Conservation (phyloP, 2,329 filamentous ascomycete genomes). For the Penicillium capsulatum region DNA sequence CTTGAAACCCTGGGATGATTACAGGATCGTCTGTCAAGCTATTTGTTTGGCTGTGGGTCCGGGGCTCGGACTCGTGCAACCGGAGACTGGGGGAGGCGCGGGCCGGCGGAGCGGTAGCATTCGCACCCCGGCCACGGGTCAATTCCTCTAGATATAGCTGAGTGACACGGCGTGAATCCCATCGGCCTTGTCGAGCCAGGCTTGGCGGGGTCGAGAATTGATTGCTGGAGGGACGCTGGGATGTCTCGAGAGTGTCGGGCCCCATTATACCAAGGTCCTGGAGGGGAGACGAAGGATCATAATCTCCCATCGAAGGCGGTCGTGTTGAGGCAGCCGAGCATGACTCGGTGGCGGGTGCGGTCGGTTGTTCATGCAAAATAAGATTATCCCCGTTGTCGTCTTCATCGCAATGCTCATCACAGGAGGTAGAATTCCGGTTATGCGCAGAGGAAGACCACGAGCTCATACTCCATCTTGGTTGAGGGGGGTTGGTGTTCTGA, state of each 20-base stretch:
- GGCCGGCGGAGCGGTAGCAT: constrained; percentile 18
- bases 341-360: constrained; percentile 30
- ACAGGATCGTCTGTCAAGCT: constrained; percentile 36
- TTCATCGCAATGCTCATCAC: constrained; percentile 33
- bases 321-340: constrained; percentile 34
- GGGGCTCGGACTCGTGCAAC: background rate
- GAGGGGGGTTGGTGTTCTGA: constrained; percentile 18
- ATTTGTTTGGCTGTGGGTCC: constrained; percentile 14
- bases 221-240: constrained; percentile 39
- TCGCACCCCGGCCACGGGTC: constrained; percentile 30
- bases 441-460: constrained; percentile 44
- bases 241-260: constrained; percentile 35
- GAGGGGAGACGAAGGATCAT: constrained; percentile 13
- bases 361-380: constrained; percentile 23
- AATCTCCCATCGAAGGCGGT: constrained; percentile 38
- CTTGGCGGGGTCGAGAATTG: constrained; percentile 49
- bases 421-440: constrained; percentile 32
- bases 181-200: constrained; percentile 51
- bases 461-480: constrained; percentile 43
- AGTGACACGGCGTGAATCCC: constrained; percentile 53
- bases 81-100: constrained; percentile 15
- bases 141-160: constrained; percentile 53
- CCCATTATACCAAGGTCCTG: constrained; percentile 37
- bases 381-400: constrained; percentile 32
- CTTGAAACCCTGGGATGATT: constrained; percentile 32